Conservation (phyloP, 179 eudicot species). For the Camellia oleifera region DNA sequence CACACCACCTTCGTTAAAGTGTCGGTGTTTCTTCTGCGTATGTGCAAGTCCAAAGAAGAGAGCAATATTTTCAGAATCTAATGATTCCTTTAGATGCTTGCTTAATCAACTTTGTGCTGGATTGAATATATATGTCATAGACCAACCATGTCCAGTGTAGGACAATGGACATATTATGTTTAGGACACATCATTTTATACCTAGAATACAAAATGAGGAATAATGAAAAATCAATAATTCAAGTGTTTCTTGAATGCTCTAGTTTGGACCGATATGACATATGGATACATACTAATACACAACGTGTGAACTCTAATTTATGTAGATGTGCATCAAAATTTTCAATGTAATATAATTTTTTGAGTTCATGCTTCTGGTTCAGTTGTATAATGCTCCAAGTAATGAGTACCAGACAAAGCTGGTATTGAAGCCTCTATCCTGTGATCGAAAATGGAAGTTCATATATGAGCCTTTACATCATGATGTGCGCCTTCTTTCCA, state of each 20-base stretch:
- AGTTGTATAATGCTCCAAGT: constrained; percentile 73
- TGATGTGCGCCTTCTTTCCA: constrained; percentile 78
- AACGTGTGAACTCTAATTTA: not conserved
- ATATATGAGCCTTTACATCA: constrained; percentile 68
- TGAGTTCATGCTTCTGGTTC: constrained; percentile 17
- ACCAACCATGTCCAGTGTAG: not conserved
- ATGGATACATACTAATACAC: not conserved
- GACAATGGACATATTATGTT: not conserved
- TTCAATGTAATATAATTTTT: constrained; percentile 16
- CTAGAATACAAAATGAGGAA: not conserved
- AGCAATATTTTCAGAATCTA: not conserved
- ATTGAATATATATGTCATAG: not conserved
- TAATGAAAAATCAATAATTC: not conserved
- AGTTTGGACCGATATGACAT: not conserved
- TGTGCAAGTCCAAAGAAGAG: not conserved
- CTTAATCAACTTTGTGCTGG: not conserved
- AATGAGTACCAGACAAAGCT: constrained; percentile 75
- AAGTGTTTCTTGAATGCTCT: not conserved
- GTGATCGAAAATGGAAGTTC: constrained; percentile 73
- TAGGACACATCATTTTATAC: not conserved
- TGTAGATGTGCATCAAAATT: not conserved
- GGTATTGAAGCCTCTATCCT: constrained; percentile 75
- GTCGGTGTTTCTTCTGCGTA: no score
- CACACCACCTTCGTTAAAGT: no score
- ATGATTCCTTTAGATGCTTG: not conserved